Conservation (phyloP, 257 asterid species). For the Sherardia arvensis region DNA sequence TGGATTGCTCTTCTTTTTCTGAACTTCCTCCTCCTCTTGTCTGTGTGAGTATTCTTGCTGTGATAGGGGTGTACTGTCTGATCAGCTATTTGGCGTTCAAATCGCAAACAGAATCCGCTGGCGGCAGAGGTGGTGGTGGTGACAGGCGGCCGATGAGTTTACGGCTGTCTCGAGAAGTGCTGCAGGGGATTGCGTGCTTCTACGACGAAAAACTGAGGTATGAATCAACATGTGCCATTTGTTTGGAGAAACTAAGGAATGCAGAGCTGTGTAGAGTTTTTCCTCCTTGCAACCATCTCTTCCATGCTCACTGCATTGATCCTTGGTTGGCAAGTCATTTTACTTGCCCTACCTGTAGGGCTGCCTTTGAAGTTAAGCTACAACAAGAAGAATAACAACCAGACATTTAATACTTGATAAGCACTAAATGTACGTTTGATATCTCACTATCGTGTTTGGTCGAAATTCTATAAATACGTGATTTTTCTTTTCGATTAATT, state of each 20-base stretch:
- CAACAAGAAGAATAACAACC: background rate
- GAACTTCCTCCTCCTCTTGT: conserved; percentile 48
- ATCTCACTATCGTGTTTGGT: too few species aligned
- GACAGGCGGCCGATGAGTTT: conserved; percentile 1
- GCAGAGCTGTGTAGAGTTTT: conserved; percentile 38
- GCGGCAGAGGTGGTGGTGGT: background rate
- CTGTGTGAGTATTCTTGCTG: conserved; percentile 28
- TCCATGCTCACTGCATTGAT: conserved; percentile 59
- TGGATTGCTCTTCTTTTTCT: conserved; percentile 22
- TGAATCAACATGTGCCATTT: conserved; percentile 35
- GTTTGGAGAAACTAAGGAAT: conserved; percentile 37
- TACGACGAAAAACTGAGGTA: conserved; percentile 21
- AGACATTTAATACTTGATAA: background rate
- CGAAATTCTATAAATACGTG: too few species aligned
- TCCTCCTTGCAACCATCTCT: conserved; percentile 53
- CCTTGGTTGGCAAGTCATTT: conserved; percentile 45
- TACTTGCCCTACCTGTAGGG: conserved; percentile 50
- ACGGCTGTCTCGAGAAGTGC: conserved; percentile 33
- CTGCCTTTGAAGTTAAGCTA: conserved; percentile 26
- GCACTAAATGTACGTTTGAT: background rate
- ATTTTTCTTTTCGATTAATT: too few species aligned
- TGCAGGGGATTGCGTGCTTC: conserved; percentile 34
- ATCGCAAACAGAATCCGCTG: conserved; percentile 14
- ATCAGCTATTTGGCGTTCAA: conserved; percentile 42
- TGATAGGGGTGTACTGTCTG: conserved; percentile 30